Percentiles rank a stretch among this genome's conserved stretches.
Conservation (phyloP, 306 rosid species). For the Lathyrus tuberosus region DNA sequence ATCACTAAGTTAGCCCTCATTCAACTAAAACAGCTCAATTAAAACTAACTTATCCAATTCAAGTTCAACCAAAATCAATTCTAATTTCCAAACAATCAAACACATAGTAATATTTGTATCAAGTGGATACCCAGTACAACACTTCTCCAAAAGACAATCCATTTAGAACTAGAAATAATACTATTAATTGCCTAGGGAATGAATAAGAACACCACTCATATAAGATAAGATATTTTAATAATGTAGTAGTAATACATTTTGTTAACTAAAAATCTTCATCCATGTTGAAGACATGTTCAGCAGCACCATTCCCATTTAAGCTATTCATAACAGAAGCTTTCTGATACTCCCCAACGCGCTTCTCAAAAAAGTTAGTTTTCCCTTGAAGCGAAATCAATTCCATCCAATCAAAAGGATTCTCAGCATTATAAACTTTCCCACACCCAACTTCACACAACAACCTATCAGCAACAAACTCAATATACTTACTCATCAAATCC, state of each 20-base stretch:
- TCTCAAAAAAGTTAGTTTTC: conserved; percentile 5
- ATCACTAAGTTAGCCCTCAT: no score
- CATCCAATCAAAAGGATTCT: conserved; percentile 10
- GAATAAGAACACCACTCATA: no score
- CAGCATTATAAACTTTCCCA: not conserved
- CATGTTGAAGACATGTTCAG: not conserved
- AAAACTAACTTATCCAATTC: no score
- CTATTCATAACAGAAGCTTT: conserved; percentile 6
- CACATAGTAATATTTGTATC: no score
- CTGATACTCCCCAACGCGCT: conserved; percentile 18
- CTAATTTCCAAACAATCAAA: no score
- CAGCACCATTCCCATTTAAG: not conserved
- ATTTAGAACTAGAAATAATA: no score
- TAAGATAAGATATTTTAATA: no score
- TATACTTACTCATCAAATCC: conserved; percentile 3
- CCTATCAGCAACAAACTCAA: conserved; percentile 12
- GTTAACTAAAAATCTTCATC: not conserved
- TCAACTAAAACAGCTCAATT: no score
- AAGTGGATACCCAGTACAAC: no score
- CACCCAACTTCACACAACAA: not conserved
- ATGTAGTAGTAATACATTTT: not conserved
- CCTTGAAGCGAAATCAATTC: conserved; percentile 3
- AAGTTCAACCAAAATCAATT: no score
- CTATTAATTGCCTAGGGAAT: no score
- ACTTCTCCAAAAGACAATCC: no score